Conservation (phyloP, 2,329 filamentous ascomycete species). For the Sporothrix protearum region DNA sequence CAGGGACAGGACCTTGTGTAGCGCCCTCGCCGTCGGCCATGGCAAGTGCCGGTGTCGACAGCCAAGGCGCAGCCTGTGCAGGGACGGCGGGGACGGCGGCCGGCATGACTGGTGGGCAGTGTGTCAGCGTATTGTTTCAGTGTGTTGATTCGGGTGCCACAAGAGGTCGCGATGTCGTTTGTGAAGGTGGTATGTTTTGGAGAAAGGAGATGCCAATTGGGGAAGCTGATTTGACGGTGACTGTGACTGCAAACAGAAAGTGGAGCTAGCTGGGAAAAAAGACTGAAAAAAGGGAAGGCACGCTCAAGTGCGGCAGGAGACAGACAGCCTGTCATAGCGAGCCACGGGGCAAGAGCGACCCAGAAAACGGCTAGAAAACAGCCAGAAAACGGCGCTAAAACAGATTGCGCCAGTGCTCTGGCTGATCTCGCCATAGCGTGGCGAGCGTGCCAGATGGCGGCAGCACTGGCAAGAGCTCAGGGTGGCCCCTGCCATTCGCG, state of each 20-base stretch:
- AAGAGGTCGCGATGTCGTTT: neutral
- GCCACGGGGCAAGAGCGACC: neutral
- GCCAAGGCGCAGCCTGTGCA: slow-evolving; percentile 28
- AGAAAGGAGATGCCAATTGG: neutral
- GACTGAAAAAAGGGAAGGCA: neutral
- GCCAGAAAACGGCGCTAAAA: neutral
- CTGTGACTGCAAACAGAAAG: neutral
- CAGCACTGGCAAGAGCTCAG: neutral
- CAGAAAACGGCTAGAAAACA: too few species aligned
- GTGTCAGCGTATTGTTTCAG: neutral
- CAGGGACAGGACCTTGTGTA: slow-evolving; percentile 44
- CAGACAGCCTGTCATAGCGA: neutral
- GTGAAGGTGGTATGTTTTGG: neutral
- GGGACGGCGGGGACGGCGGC: slow-evolving; percentile 12
- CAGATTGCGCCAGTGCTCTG: slow-evolving; percentile 17
- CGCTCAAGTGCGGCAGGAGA: neutral
- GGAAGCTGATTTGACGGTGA: slow-evolving; percentile 13
- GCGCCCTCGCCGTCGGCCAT: slow-evolving; percentile 25
- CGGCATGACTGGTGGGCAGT: slow-evolving; percentile 22
- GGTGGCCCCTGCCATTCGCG: neutral
- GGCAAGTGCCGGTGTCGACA: slow-evolving; percentile 23
- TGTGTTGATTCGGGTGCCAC: too few species aligned
- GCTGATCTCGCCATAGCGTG: slow-evolving; percentile 22
- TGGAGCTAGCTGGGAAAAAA: slow-evolving; percentile 2
- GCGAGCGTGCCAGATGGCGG: slow-evolving; percentile 1